These are phyloP conservation scores for Hygrocybe punicea DNA, from an alignment of 768 basidiomycete species.

Conservation along the genomic window DNA sequence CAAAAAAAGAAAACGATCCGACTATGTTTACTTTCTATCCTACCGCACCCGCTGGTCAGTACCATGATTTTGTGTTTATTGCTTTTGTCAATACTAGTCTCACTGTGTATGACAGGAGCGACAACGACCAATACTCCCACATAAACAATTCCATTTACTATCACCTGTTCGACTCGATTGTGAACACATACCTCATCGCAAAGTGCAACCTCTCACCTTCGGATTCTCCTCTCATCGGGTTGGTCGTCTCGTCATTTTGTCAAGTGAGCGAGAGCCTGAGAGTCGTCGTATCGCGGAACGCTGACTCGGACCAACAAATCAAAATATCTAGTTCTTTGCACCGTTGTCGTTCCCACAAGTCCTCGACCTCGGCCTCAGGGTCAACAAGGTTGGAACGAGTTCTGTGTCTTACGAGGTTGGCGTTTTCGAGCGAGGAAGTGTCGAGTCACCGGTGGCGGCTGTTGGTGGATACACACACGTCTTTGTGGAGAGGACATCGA, in stretches of 20 bases:
- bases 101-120: slow-evolving; percentile 50
- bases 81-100: not conserved
- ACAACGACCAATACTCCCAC: slow-evolving; percentile 84
- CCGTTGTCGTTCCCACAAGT: slow-evolving; percentile 72
- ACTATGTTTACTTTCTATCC: slow-evolving; percentile 58
- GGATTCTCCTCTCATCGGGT: slow-evolving; percentile 56
- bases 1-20: slow-evolving; percentile 29
- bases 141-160: slow-evolving; percentile 81
- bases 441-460: slow-evolving; percentile 36
- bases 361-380: slow-evolving; percentile 66
- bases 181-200: slow-evolving; percentile 75
- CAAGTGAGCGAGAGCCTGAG: slow-evolving; percentile 45
- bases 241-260: slow-evolving; percentile 76
- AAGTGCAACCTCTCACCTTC: slow-evolving; percentile 56
- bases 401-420: slow-evolving; percentile 80
- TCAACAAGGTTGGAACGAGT: slow-evolving; percentile 64
- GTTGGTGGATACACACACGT: slow-evolving; percentile 75
- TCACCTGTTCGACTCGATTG: slow-evolving; percentile 75
- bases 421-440: slow-evolving; percentile 53
- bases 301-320: too few species aligned
- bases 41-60: slow-evolving; percentile 71
- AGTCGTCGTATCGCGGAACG: too few species aligned
- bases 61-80: not conserved
- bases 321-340: slow-evolving; percentile 52
- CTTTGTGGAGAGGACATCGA: slow-evolving; percentile 62